Base-by-base conservation (phyloP, 2,329 filamentous ascomycete species). In the Alternaria solani region DNA sequence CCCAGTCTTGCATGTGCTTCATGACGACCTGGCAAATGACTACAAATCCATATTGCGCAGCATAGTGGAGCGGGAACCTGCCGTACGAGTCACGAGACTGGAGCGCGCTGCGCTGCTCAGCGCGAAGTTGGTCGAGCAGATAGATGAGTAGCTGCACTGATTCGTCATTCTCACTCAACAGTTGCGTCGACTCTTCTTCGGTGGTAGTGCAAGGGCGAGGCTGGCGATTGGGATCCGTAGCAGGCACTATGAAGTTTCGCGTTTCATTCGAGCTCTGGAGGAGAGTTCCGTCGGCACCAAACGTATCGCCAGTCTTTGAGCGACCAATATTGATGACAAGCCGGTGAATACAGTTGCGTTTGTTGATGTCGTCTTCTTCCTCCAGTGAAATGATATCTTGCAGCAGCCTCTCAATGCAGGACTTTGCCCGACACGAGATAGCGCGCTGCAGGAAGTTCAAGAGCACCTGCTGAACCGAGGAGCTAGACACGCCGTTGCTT, bases 21-120 rank as follows among this genome's bases (percentile, higher is more conserved):
- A 97, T 94, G 67, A 98, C 86, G 25, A 94, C 85, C 74, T 96
- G 87, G 73, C 93, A 97, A 9, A 97, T 89, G n/a, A 93, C 87
- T 4, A 95, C 91, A 69, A 97, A 93, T 2, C 95, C 95, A 74
- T 96, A 97, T 75, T 98, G 93, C 0, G 95, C 94, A 3, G 93
- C 93, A 75, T 97, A 97, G 76, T 98, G 94, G 11, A 98, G 84
- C 1, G 94, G 93, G 14, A 94, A 85, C 5, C 94, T 90, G 3
- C 93, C 94, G 61, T 94, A 91, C 0, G 88, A 85, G 78, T 98
- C 94, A 60, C 86, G 88, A 12, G 87, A 86, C 51, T 86, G 82
- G 11, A 98, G 81, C 0, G 90, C 90, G 12, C 76, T 66, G 11
- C 89, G 87, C 68, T 98, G 94, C 9, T 86, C 81, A 0, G 86